These are phyloP conservation scores for Irpex sp. DNA, from an alignment of 1,284 basidiomycete genomes.

Conservation along the genomic window DNA sequence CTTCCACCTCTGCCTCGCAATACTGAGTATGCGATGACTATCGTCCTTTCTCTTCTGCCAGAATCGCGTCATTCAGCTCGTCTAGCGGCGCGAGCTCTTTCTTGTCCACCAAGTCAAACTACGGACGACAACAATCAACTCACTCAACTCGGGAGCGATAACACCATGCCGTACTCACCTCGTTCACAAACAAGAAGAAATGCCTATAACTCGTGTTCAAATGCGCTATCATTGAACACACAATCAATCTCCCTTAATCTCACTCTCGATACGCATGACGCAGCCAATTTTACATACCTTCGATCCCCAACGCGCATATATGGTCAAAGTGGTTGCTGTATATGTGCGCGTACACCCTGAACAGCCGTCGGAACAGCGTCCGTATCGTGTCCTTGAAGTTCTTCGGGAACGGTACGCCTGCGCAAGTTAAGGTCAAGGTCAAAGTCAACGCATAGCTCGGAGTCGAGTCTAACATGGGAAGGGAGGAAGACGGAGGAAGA, in stretches of 20 bases:
- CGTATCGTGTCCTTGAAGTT: conserved; percentile 91
- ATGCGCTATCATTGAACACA: conserved; percentile 61
- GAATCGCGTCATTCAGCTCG: conserved; percentile 94
- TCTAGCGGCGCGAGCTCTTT: conserved; percentile 95
- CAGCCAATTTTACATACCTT: conserved; percentile 60
- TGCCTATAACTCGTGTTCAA: conserved; percentile 98
- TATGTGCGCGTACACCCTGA: conserved; percentile 97
- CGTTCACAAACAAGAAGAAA: conserved; percentile 95
- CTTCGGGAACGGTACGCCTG: conserved; percentile 89
- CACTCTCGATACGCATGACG: not conserved
- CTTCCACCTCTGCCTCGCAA: too few species aligned
- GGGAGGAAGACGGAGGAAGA: not conserved
- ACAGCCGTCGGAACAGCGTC: conserved; percentile 89
- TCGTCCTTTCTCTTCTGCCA: conserved; percentile 77
- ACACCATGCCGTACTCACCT: conserved; percentile 46
- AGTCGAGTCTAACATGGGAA: not conserved
- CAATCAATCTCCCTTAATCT: not conserved
- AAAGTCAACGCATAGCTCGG: not conserved
- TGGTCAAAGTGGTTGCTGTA: conserved; percentile 99
- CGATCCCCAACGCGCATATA: conserved; percentile 96
- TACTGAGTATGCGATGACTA: conserved; percentile 16
- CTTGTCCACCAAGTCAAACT: conserved; percentile 97
- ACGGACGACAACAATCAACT: not conserved
- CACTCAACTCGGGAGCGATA: conserved; percentile 1
- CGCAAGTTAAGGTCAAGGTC: too few species aligned